phyloP scores from a whole-genome alignment of 345 rosid species.

The Raphanus raphanistrum region DNA sequence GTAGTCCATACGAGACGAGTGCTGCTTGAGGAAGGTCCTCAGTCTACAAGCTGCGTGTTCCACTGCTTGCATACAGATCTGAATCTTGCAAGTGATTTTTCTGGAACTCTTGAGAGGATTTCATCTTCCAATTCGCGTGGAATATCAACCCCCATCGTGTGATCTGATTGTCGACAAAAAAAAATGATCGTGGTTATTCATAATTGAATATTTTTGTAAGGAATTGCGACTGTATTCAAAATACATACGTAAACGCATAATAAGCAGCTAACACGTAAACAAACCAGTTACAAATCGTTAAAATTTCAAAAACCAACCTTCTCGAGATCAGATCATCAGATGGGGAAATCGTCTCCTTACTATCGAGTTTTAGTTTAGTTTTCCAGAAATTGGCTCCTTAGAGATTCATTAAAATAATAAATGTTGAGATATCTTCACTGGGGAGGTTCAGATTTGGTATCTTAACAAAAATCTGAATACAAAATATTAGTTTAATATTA shows the following conservation, averaged over 20 bases:
- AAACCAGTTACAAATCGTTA: neutral
- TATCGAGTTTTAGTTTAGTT: neutral
- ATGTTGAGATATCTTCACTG: neutral
- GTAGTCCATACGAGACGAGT: neutral
- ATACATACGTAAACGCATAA: neutral
- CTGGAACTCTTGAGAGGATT: neutral
- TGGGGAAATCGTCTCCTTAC: neutral
- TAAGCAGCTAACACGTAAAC: neutral
- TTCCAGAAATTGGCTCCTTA: neutral
- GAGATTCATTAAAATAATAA: no score
- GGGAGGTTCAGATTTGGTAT: neutral
- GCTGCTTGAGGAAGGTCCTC: neutral
- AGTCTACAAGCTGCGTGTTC: neutral
- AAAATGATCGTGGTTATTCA: no score
- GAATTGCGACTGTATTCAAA: neutral
- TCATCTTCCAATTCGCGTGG: neutral
- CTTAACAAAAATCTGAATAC: neutral
- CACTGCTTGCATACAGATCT: neutral
- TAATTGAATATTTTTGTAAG: neutral
- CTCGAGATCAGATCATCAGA: neutral
- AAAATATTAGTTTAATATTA: neutral
- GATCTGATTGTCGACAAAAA: neutral
- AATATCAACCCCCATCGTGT: neutral
- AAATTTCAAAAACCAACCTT: neutral
- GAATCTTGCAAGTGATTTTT: neutral